Conservation (phyloP, 2,329 filamentous ascomycete genomes). For the Cladophialophora psammophila region DNA sequence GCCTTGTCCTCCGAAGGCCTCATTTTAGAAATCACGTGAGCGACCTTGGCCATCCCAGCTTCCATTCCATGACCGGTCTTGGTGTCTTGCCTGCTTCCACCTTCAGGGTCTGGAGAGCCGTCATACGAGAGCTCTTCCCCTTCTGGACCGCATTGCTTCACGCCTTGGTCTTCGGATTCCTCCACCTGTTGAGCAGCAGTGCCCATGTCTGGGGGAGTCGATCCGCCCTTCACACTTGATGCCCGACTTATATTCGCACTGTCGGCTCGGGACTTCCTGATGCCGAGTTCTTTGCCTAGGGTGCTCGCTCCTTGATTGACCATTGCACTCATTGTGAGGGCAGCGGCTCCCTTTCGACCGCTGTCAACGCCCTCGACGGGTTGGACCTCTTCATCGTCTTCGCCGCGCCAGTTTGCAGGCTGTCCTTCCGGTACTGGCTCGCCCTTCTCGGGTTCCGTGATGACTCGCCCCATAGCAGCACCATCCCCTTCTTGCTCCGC, state of each 20-base stretch:
- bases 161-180: constrained; percentile 48
- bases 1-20: constrained; percentile 23
- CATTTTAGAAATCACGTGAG: constrained; percentile 36
- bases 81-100: constrained; percentile 31
- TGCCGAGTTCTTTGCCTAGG: constrained; percentile 70
- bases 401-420: constrained; percentile 78
- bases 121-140: constrained; percentile 29
- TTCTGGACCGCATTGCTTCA: constrained; percentile 47
- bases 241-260: constrained; percentile 75
- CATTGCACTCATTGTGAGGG: constrained; percentile 35
- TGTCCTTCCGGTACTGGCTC: constrained; percentile 73
- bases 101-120: constrained; percentile 18
- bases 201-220: constrained; percentile 44
- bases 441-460: constrained; percentile 70
- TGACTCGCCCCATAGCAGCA: constrained; percentile 50
- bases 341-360: constrained; percentile 29
- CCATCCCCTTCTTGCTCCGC: constrained; percentile 41
- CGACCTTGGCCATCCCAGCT: constrained; percentile 33
- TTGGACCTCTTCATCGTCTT: constrained; percentile 46
- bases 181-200: constrained; percentile 31
- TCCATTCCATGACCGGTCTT: constrained; percentile 30
- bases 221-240: constrained; percentile 66
- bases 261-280: constrained; percentile 69
- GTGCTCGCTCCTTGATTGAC: constrained; percentile 46
- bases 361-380: constrained; percentile 36